Evolutionary conservation across 306 rosid genomes (phyloP).

Genomic region (Arachis hypogaea): DNA sequence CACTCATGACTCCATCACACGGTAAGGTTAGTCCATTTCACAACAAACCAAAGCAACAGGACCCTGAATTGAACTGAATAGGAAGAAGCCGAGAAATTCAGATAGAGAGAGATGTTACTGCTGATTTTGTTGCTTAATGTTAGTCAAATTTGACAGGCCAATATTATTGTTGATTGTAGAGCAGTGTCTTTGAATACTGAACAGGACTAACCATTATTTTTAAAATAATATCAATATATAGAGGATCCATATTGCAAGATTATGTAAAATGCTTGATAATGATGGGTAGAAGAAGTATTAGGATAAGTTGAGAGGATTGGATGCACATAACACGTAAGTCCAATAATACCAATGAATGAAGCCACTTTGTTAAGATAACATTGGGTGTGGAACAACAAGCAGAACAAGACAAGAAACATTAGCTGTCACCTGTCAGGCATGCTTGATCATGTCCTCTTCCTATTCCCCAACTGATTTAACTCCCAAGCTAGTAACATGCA

Average conservation of each 20-base stretch:
- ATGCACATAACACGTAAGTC: not conserved
- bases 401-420: constrained; percentile 41
- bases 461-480: constrained; percentile 15
- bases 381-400: constrained; percentile 6
- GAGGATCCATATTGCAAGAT: not conserved
- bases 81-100: not conserved
- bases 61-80: not conserved
- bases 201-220: too few relatives aligned
- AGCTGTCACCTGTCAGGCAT: constrained; percentile 45
- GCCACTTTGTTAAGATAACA: constrained; percentile 36
- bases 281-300: not conserved
- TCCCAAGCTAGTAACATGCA: constrained; percentile 27
- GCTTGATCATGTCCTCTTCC: too few relatives aligned
- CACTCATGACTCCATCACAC: constrained; percentile 30
- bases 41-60: constrained; percentile 1
- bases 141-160: not conserved
- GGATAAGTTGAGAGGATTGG: not conserved
- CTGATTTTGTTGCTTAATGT: constrained; percentile 12
- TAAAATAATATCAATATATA: too few relatives aligned
- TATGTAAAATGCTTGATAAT: constrained; percentile 2
- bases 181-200: not conserved
- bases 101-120: not conserved
- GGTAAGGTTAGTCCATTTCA: constrained; percentile 24
- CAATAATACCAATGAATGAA: constrained; percentile 28
- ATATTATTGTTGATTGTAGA: constrained; percentile 5